Base-by-base conservation (phyloP, 1,284 basidiomycete genomes). In the Malassezia globosa region DNA sequence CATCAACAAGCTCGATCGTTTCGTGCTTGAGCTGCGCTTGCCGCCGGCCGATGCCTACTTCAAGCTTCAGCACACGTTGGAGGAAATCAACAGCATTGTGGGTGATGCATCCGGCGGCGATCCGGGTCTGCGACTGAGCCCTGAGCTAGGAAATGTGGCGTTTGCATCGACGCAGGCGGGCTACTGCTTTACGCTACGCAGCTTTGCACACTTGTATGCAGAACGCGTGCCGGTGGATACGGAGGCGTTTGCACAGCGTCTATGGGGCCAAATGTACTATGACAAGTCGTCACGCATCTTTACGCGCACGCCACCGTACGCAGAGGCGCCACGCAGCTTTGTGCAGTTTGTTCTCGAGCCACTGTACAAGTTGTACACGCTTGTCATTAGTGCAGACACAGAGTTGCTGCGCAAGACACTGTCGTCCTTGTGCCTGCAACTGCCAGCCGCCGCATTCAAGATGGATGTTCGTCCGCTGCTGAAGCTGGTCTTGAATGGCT, bases 191-290 rank as follows among this genome's bases (percentile, higher is more conserved):
- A 96, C 94, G 5, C 77, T 97, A 42, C 78, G 80, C 35, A 90
- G 88, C 11, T 97, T 97, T 72, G 89, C 94, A 8, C 81, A 86
- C 74, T 85, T 97, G 82, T 99, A 97, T 72, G 83, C 88, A 6
- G 85, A 95, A 64, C 85, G 85, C 7, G 56, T 56, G 7, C 74
- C 75, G 11, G 72, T 79, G 55, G 76, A 79, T 54, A 66, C 77
- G 8, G 74, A 77, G 36, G 75, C 75, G 41, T 78, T 81, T 59
- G 87, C 90, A 14, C 80, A 81, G 62, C 81, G 94, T 33, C 80
- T 99, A 10, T 99, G 94, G 94, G 94, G 94, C 22, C 92, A 97
- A 74, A 88, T 97, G 66, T 99, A 88, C 76, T 96, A 87, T 75
- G 81, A 88, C 72, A 69, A 77, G 29, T 82, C 85, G 44, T 72